phyloP scores from a whole-genome alignment of 148 eudicot species.

The Agrostemma githago region DNA sequence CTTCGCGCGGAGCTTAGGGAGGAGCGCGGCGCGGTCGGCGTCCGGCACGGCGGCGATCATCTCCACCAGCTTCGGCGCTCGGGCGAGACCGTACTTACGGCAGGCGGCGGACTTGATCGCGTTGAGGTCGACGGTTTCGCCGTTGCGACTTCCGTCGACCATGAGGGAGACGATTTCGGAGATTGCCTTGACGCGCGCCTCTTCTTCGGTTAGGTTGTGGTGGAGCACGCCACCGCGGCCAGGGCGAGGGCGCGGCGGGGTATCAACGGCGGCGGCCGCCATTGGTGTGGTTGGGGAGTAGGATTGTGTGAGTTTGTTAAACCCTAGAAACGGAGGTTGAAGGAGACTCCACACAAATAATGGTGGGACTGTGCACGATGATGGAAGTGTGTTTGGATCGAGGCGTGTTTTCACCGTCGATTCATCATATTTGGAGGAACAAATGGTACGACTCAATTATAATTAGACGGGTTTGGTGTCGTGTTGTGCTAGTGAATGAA shows the following conservation, averaged over 20 bases:
- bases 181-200: conserved; percentile 83
- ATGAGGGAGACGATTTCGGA: conserved; percentile 79
- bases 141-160: conserved; percentile 60
- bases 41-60: conserved; percentile 97
- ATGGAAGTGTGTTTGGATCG: neutral
- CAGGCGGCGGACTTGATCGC: conserved; percentile 85
- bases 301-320: neutral
- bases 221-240: conserved; percentile 85
- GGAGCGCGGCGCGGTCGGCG: conserved; percentile 55
- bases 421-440: too few species aligned
- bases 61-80: conserved; percentile 90
- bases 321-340: neutral
- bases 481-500: too few species aligned
- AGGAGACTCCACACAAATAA: neutral
- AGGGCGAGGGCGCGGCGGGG: conserved; percentile 77
- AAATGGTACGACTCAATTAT: too few species aligned
- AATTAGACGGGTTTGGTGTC: too few species aligned
- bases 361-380: neutral
- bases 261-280: conserved; percentile 45
- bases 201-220: conserved; percentile 59
- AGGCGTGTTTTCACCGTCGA: too few species aligned
- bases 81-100: conserved; percentile 83
- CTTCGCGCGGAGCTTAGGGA: conserved; percentile 81
- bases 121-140: conserved; percentile 77
- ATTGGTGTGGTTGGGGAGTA: conserved; percentile 13